Conservation (phyloP, 192 early-diverging fungal genomes). For the Gorgonomyces haynaldii region DNA sequence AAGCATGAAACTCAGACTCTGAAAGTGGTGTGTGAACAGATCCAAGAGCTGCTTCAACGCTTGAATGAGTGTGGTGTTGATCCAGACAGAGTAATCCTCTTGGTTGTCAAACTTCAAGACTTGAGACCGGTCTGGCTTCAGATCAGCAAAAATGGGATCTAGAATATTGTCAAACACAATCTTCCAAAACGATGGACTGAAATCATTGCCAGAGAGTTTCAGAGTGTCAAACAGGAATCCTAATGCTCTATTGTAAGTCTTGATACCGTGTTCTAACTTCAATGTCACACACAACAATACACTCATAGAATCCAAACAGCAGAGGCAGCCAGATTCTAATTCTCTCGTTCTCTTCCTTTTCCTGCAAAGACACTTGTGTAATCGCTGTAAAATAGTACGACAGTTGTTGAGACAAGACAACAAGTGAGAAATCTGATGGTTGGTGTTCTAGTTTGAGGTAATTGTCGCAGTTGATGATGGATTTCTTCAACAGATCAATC, state of each 20-base stretch:
- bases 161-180: conserved; percentile 51
- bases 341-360: conserved; percentile 37
- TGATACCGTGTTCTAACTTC: conserved; percentile 57
- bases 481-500: no score
- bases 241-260: conserved; percentile 40
- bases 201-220: conserved; percentile 47
- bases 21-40: conserved; percentile 61
- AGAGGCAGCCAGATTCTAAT: conserved; percentile 69
- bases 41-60: conserved; percentile 77
- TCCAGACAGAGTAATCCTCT: conserved; percentile 84
- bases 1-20: no score
- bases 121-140: conserved; percentile 31
- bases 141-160: conserved; percentile 61
- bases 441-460: no score
- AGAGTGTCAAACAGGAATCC: conserved; percentile 58
- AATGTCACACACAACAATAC: conserved; percentile 58
- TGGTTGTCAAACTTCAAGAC: conserved; percentile 29
- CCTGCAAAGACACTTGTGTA: no score
- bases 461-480: no score
- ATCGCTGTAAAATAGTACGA: no score
- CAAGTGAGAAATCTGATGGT: no score
- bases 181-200: conserved; percentile 54
- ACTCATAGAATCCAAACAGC: conserved; percentile 73
- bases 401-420: no score
- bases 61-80: conserved; percentile 86